A percentile compares a stretch with the other conserved stretches of the same genome.
Conservation (phyloP, 2,329 filamentous ascomycete species). For the Trichoderma atrobrunneum region DNA sequence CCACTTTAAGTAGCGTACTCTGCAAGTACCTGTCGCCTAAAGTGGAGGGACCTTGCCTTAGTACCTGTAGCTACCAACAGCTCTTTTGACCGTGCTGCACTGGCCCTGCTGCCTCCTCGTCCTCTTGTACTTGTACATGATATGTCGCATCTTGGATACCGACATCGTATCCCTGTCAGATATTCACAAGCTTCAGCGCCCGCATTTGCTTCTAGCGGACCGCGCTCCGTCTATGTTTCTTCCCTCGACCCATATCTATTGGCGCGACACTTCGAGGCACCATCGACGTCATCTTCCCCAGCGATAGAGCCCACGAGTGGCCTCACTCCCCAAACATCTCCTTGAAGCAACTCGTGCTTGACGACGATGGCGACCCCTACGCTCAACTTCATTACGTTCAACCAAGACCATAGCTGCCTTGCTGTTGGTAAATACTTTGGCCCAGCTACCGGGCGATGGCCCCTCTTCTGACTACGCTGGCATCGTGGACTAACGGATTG, state of each 20-base stretch:
- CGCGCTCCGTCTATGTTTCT: not conserved
- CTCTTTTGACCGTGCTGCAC: not conserved
- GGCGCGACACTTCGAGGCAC: not conserved
- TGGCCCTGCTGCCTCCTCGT: not conserved
- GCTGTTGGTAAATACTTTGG: slow-evolving; percentile 72
- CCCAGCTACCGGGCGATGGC: not conserved
- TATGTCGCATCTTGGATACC: slow-evolving; percentile 4
- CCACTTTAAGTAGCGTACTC: not conserved
- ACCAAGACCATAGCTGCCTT: slow-evolving; percentile 96
- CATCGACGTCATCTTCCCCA: slow-evolving; percentile 5
- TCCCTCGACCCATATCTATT: not conserved
- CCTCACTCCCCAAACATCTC: not conserved
- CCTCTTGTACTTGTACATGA: not conserved
- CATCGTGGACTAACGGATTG: not conserved
- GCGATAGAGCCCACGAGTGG: not conserved
- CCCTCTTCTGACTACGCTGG: not conserved
- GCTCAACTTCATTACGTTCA: slow-evolving; percentile 98
- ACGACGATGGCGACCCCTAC: slow-evolving; percentile 61
- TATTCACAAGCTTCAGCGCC: not conserved
- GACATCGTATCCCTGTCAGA: not conserved
- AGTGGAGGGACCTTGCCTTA: no score
- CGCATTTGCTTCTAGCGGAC: not conserved
- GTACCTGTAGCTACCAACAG: not conserved
- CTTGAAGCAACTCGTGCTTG: slow-evolving; percentile 24
- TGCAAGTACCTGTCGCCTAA: no score